These are phyloP conservation scores for Umbelopsis sp. DNA, from an alignment of 192 early-diverging fungal genomes.

Conservation along the genomic window DNA sequence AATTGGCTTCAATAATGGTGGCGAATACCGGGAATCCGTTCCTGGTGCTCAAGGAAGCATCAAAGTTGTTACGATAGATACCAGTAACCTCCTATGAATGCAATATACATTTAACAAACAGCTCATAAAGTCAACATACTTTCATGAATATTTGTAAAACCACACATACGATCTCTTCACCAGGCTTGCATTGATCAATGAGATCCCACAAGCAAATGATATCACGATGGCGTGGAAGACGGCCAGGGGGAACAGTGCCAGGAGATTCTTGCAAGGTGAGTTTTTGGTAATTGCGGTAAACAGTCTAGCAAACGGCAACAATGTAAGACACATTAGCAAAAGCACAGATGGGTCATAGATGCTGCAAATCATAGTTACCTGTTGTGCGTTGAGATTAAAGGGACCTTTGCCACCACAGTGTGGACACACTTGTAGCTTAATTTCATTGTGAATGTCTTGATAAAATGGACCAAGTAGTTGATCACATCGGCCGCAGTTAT, in stretches of 20 bases:
- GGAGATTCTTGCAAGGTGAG: constrained; percentile 96
- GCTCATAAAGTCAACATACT: background rate
- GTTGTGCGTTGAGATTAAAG: constrained; percentile 88
- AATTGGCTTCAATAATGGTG: constrained; percentile 96
- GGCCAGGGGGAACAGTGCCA: constrained; percentile 92
- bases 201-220: constrained; percentile 95
- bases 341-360: background rate
- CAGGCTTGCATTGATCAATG: constrained; percentile 93
- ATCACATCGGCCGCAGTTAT: constrained; percentile 93
- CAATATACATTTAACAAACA: too few relatives aligned
- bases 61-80: constrained; percentile 94
- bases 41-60: constrained; percentile 80
- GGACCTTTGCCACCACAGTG: constrained; percentile 92
- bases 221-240: constrained; percentile 91
- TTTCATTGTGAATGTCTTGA: constrained; percentile 89
- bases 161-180: constrained; percentile 83
- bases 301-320: constrained; percentile 53
- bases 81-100: constrained; percentile 82
- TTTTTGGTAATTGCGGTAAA: constrained; percentile 97
- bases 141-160: background rate
- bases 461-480: constrained; percentile 89
- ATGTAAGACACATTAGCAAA: constrained; percentile 3
- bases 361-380: constrained; percentile 44
- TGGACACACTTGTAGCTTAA: constrained; percentile 80
- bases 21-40: constrained; percentile 98